Percentiles rank a stretch among this genome's conserved stretches.
Evolutionary conservation across 2,329 filamentous ascomycete genomes (phyloP).

Genomic region (Colletotrichum ledebouriae): DNA sequence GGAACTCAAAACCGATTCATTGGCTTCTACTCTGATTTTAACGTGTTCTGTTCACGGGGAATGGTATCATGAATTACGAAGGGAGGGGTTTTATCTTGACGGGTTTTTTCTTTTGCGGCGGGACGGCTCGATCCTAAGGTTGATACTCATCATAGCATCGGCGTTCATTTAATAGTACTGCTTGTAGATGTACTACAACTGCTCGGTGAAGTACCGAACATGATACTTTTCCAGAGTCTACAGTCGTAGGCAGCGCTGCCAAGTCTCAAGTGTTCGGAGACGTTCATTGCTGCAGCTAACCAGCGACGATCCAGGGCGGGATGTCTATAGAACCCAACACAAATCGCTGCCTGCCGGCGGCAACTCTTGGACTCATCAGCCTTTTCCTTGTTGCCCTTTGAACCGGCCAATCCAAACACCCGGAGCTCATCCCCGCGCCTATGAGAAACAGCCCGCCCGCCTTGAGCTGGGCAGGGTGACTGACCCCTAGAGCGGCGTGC

Average conservation of each 20-base stretch:
- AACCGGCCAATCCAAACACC: background rate
- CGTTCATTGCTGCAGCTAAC: background rate
- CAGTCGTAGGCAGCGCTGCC: background rate
- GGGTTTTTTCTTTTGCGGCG: slow-evolving; percentile 13
- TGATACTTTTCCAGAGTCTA: background rate
- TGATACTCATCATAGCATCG: slow-evolving; percentile 42
- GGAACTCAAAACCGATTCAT: slow-evolving; percentile 17
- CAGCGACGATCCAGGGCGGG: background rate
- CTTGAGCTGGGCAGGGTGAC: background rate
- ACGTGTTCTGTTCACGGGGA: slow-evolving; percentile 10
- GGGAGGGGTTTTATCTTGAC: slow-evolving; percentile 20
- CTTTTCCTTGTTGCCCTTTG: background rate
- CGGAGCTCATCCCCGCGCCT: background rate
- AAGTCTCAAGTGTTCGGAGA: background rate
- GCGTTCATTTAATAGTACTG: slow-evolving; percentile 32
- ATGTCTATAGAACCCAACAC: background rate
- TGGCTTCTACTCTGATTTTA: slow-evolving; percentile 8
- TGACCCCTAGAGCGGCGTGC: background rate
- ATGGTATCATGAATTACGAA: slow-evolving; percentile 38
- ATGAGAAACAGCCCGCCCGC: background rate
- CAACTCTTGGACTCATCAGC: background rate
- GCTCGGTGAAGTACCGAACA: background rate
- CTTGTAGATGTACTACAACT: background rate
- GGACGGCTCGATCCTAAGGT: slow-evolving; percentile 27
- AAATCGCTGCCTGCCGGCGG: background rate